Percentiles rank a stretch among this genome's conserved stretches.
Conservation (phyloP, 345 rosid species). For the Eucalyptus victrix region DNA sequence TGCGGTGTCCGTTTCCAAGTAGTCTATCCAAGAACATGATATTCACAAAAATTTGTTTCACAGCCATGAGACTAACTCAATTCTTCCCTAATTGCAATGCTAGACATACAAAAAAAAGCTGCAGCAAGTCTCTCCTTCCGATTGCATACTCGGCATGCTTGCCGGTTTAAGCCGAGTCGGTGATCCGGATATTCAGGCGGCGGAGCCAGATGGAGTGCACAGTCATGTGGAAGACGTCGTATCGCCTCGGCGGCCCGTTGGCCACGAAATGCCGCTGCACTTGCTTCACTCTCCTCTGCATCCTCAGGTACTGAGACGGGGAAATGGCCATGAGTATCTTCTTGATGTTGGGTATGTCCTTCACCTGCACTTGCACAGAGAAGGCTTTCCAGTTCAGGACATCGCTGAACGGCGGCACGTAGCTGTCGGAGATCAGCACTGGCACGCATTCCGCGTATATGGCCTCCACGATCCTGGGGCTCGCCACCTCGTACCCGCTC, state of each 20-base stretch:
- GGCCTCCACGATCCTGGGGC: conserved; percentile 52
- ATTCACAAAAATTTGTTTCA: not conserved
- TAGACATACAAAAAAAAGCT: not conserved
- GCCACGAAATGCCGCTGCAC: conserved; percentile 30
- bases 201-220: conserved; percentile 32
- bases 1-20: not conserved
- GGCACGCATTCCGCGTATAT: conserved; percentile 61
- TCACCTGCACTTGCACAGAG: conserved; percentile 27
- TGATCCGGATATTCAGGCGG: conserved; percentile 12
- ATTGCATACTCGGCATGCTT: not conserved
- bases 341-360: conserved; percentile 31
- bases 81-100: not conserved
- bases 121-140: not conserved
- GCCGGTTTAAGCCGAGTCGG: not conserved
- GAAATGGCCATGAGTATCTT: conserved; percentile 15
- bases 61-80: not conserved
- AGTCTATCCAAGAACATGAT: not conserved
- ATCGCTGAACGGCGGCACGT: conserved; percentile 44
- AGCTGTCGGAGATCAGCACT: conserved; percentile 39
- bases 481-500: conserved; percentile 45
- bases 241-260: conserved; percentile 13
- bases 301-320: conserved; percentile 10
- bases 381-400: conserved; percentile 55
- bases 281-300: conserved; percentile 22
- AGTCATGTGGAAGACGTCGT: conserved; percentile 23